Conservation (phyloP, 306 rosid genomes). For the Acacia confusa region DNA sequence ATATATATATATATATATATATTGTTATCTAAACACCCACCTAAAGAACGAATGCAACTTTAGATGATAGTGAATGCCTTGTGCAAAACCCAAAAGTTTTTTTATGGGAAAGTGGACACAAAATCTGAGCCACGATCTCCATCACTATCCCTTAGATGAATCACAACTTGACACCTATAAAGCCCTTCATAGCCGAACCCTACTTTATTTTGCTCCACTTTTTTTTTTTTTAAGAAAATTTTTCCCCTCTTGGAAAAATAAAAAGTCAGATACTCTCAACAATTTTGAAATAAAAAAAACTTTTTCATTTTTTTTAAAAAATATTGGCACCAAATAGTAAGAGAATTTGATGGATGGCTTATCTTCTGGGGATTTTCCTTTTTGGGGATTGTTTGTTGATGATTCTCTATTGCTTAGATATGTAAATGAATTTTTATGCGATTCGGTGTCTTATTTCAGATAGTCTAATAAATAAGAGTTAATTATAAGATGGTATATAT, state of each 20-base stretch:
- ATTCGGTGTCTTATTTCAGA: not conserved
- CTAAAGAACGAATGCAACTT: slow-evolving; percentile 11
- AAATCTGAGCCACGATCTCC: slow-evolving; percentile 48
- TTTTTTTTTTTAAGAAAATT: not conserved
- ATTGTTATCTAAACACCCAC: too few species aligned
- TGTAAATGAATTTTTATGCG: not conserved
- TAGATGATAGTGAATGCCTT: slow-evolving; percentile 46
- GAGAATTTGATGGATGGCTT: not conserved
- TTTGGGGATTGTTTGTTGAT: not conserved
- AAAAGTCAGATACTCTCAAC: not conserved
- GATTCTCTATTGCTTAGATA: not conserved
- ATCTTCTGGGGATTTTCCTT: not conserved
- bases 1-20: too few species aligned
- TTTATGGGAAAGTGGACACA: slow-evolving; percentile 31
- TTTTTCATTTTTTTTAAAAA: not conserved
- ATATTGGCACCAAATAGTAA: not conserved
- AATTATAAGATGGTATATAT: not conserved
- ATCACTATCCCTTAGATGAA: slow-evolving; percentile 1
- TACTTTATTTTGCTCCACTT: slow-evolving; percentile 19
- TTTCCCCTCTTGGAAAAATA: not conserved
- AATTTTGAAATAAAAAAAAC: not conserved
- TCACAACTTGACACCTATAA: slow-evolving; percentile 34
- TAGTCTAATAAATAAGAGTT: not conserved
- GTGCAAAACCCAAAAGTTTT: not conserved
- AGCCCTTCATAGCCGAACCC: slow-evolving; percentile 30